A percentile compares a stretch with the other conserved stretches of the same genome.
phyloP scores from a whole-genome alignment of 306 rosid genomes.

The Vigna angularis region DNA sequence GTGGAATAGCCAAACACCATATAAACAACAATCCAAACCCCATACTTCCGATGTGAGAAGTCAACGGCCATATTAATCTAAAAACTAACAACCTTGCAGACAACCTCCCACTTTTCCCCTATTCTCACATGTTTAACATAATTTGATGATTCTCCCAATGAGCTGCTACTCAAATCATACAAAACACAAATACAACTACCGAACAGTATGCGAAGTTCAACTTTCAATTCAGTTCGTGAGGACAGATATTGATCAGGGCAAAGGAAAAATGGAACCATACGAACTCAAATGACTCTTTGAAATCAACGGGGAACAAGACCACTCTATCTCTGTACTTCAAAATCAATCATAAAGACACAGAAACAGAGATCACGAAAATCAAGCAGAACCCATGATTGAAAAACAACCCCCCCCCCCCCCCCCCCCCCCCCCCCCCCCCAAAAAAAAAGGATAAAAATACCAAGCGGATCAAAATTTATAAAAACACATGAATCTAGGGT shows the following conservation, averaged over 20 bases:
- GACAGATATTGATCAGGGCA: background rate
- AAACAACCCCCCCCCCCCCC: background rate
- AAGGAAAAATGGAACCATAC: background rate
- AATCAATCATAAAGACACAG: constrained; percentile 9
- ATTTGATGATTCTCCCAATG: background rate
- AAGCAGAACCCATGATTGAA: background rate
- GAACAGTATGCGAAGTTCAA: background rate
- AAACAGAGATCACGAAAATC: background rate
- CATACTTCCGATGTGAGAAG: constrained; percentile 21
- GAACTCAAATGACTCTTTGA: constrained; percentile 5
- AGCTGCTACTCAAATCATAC: background rate
- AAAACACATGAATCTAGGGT: constrained; percentile 51
- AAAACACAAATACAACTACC: background rate
- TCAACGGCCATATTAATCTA: background rate
- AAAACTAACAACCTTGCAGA: background rate
- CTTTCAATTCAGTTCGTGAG: constrained; percentile 15
- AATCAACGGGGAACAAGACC: constrained; percentile 11
- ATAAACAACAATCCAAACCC: constrained; percentile 1
- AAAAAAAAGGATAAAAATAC: background rate
- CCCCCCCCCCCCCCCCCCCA: no score
- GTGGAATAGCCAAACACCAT: background rate
- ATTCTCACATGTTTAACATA: background rate
- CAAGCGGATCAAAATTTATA: background rate
- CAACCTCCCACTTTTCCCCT: background rate
- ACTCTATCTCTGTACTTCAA: constrained; percentile 10